Conservation (phyloP, 257 asterid species). For the Ehretia macrophylla region DNA sequence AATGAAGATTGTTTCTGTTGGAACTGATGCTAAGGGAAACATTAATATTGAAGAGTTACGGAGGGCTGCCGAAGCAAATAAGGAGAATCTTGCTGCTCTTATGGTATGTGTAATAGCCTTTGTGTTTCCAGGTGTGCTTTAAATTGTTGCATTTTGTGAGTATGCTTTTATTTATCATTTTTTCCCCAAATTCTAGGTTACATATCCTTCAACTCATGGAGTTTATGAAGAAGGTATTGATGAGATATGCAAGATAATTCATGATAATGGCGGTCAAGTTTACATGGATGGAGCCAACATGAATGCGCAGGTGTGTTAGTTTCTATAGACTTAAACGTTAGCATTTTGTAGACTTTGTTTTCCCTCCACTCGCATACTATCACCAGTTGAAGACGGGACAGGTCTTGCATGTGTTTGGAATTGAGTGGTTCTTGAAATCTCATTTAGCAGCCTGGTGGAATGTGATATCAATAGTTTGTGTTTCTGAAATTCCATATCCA, state of each 20-base stretch:
- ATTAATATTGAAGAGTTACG: conserved; percentile 83
- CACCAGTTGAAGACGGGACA: too few relatives aligned
- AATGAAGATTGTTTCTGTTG: conserved; percentile 95
- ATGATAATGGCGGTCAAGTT: conserved; percentile 97
- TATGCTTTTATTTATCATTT: conserved; percentile 4
- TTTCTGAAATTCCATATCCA: too few relatives aligned
- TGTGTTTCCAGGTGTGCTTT: not conserved
- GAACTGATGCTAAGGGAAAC: conserved; percentile 97
- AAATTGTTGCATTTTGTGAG: conserved; percentile 8
- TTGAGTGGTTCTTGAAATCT: too few relatives aligned
- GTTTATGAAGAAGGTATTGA: conserved; percentile 98
- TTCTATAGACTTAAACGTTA: not conserved
- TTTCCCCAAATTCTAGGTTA: conserved; percentile 51
- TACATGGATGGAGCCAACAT: conserved; percentile 99
- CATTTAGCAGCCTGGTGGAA: too few relatives aligned
- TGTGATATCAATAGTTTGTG: too few relatives aligned
- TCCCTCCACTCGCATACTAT: not conserved
- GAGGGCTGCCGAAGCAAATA: conserved; percentile 83
- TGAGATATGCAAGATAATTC: conserved; percentile 92
- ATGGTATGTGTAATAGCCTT: conserved; percentile 50
- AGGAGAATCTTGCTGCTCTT: conserved; percentile 81
- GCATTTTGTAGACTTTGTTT: not conserved
- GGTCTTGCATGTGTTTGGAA: too few relatives aligned
- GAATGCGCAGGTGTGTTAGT: conserved; percentile 97
- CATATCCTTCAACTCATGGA: conserved; percentile 99